These are phyloP conservation scores for Carallia brachiata DNA, from an alignment of 345 rosid species.

Conservation along the genomic window DNA sequence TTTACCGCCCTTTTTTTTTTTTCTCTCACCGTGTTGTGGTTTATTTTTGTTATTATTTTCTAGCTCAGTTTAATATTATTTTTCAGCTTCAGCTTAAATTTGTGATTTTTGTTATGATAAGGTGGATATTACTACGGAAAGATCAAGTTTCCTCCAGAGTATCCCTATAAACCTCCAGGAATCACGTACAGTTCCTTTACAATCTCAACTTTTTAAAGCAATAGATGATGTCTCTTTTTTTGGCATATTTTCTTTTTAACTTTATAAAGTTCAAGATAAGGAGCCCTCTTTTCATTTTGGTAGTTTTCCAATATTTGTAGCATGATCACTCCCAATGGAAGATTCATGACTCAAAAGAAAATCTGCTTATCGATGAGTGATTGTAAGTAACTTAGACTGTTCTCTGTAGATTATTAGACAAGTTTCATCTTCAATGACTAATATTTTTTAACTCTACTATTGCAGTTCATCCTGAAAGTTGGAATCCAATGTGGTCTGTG, in stretches of 20 bases:
- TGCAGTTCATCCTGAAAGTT: slow-evolving; percentile 99
- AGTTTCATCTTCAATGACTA: slow-evolving; percentile 1
- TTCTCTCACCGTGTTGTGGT: slow-evolving; percentile 13
- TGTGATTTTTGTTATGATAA: slow-evolving; percentile 17
- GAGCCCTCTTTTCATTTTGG: background rate
- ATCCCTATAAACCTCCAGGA: slow-evolving; percentile 98
- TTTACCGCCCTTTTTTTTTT: background rate
- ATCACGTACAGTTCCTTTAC: slow-evolving; percentile 60
- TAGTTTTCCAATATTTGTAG: slow-evolving; percentile 30
- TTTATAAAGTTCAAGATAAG: background rate
- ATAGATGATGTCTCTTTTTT: background rate
- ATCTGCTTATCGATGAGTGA: slow-evolving; percentile 99
- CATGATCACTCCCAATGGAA: slow-evolving; percentile 98
- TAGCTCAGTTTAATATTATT: slow-evolving; percentile 7
- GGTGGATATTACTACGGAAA: slow-evolving; percentile 95
- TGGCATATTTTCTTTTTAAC: background rate
- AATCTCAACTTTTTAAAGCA: slow-evolving; percentile 9
- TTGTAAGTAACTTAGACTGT: slow-evolving; percentile 52
- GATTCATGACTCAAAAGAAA: slow-evolving; percentile 94
- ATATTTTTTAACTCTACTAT: slow-evolving; percentile 2
- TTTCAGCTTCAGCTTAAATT: background rate
- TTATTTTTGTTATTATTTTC: slow-evolving; percentile 2
- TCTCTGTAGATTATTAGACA: slow-evolving; percentile 6
- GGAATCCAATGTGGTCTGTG: slow-evolving; percentile 99
- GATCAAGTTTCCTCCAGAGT: slow-evolving; percentile 96